These are phyloP conservation scores for Coniochaeta pulveracea DNA, from an alignment of 2,329 filamentous ascomycete species.

Conservation along the genomic window DNA sequence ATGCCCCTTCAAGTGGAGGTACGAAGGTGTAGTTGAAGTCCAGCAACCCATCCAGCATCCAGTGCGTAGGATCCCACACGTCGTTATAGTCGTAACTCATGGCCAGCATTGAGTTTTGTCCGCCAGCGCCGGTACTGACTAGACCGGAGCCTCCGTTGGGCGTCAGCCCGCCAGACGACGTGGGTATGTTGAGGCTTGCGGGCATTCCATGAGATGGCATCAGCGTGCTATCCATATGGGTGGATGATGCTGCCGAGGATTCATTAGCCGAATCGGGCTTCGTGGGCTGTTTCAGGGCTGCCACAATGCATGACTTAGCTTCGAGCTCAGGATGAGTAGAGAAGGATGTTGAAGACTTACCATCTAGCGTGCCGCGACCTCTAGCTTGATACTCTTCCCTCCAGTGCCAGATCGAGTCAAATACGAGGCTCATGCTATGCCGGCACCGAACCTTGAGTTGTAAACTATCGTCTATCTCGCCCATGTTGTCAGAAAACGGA, in stretches of 20 bases:
- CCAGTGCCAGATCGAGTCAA: conserved; percentile 80
- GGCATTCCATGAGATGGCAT: conserved; percentile 35
- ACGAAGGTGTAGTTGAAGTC: conserved; percentile 65
- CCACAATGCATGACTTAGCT: conserved; percentile 23
- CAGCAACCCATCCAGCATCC: conserved; percentile 80
- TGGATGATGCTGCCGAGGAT: conserved; percentile 58
- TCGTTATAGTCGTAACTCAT: conserved; percentile 62
- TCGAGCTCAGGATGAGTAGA: conserved; percentile 14
- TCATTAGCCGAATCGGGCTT: conserved; percentile 70
- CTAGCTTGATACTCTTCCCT: conserved; percentile 66
- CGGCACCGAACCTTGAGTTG: conserved; percentile 74
- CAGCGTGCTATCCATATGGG: conserved; percentile 50
- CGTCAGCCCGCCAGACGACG: conserved; percentile 39
- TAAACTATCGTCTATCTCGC: conserved; percentile 55
- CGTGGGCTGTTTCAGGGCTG: conserved; percentile 75
- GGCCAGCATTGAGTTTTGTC: conserved; percentile 34
- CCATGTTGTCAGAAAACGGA: conserved; percentile 30
- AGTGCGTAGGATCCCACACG: conserved; percentile 85
- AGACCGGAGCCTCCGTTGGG: conserved; percentile 34
- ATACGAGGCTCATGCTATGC: conserved; percentile 77
- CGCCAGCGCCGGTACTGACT: conserved; percentile 24
- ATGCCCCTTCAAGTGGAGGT: conserved; percentile 41
- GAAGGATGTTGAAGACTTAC: conserved; percentile 32
- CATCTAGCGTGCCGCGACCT: conserved; percentile 58
- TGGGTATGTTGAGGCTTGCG: conserved; percentile 33